phyloP scores from a whole-genome alignment of 768 basidiomycete genomes.

The Gyrodon lividus region DNA sequence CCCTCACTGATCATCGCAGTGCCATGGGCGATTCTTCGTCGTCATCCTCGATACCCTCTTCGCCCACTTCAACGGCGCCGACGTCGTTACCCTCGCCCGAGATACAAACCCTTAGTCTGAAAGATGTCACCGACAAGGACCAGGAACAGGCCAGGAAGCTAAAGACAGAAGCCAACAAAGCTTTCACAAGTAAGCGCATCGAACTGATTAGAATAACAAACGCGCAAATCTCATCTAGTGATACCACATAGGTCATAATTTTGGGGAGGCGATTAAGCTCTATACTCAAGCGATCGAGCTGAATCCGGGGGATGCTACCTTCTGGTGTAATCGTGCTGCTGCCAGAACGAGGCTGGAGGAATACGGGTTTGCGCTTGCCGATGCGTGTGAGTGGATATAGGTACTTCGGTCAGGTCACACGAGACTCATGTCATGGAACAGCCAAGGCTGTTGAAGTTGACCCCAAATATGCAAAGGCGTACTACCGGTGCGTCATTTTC shows the following conservation, averaged over 20 bases:
- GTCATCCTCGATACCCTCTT: conserved; percentile 34
- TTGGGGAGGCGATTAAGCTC: conserved; percentile 68
- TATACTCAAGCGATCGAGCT: conserved; percentile 85
- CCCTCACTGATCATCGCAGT: conserved; percentile 3
- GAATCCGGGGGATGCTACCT: conserved; percentile 84
- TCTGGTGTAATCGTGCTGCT: conserved; percentile 95
- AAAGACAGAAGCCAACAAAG: conserved; percentile 87
- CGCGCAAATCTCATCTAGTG: not conserved
- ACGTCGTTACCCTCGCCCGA: conserved; percentile 63
- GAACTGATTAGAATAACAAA: not conserved
- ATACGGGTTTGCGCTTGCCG: conserved; percentile 86
- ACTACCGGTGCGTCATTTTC: conserved; percentile 59
- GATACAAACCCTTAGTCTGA: conserved; percentile 48
- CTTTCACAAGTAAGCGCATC: conserved; percentile 59
- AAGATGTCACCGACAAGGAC: conserved; percentile 69
- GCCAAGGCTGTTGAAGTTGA: conserved; percentile 87
- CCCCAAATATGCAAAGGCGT: conserved; percentile 87
- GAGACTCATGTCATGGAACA: conserved; percentile 31
- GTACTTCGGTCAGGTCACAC: conserved; percentile 7
- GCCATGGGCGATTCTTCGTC: conserved; percentile 25
- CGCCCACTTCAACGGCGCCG: conserved; percentile 51
- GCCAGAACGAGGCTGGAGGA: conserved; percentile 91
- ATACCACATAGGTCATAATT: conserved; percentile 61
- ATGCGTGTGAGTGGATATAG: conserved; percentile 64
- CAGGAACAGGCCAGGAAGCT: conserved; percentile 64